These are phyloP conservation scores for Sordariomycetes sp. DNA, from an alignment of 2,329 filamentous ascomycete genomes.

Conservation along the genomic window DNA sequence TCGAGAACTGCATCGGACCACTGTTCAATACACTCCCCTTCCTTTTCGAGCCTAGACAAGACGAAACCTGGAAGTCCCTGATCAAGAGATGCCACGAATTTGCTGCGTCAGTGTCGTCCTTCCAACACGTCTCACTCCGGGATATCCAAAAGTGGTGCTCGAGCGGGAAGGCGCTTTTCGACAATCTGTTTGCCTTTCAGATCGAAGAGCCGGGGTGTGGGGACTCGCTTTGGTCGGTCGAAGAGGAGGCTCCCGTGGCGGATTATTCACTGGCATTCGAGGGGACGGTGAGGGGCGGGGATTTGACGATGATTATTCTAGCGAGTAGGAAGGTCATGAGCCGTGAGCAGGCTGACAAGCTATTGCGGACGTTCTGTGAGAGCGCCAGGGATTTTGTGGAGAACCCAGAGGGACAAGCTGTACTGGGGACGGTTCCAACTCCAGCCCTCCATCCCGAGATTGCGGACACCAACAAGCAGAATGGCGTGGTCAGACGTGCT, in stretches of 20 bases:
- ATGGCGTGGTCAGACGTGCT: background rate
- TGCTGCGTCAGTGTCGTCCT: conserved; percentile 53
- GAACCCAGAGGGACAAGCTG: background rate
- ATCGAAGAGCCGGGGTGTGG: conserved; percentile 20
- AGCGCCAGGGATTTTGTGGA: background rate
- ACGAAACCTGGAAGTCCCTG: conserved; percentile 44
- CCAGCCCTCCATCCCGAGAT: background rate
- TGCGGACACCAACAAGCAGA: background rate
- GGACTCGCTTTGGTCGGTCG: conserved; percentile 38
- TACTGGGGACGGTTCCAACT: background rate
- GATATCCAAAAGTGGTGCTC: conserved; percentile 71
- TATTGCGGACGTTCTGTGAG: conserved; percentile 24
- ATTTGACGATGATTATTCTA: conserved; percentile 44
- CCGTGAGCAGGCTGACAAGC: conserved; percentile 14
- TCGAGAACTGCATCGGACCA: conserved; percentile 61
- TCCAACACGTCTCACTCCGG: conserved; percentile 67
- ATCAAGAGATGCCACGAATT: conserved; percentile 56
- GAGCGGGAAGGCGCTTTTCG: conserved; percentile 51
- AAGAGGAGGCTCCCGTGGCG: conserved; percentile 31
- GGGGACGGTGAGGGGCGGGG: conserved; percentile 38
- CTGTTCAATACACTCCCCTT: conserved; percentile 86
- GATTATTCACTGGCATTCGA: conserved; percentile 75
- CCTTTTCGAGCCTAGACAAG: conserved; percentile 27
- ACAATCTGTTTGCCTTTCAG: conserved; percentile 75
- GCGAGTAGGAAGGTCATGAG: conserved; percentile 29